Evolutionary conservation across 495 filamentous ascomycete species (phyloP), one percentile per base, ranked within the genome.

Genomic region (Mycothermus thermophilus): DNA sequence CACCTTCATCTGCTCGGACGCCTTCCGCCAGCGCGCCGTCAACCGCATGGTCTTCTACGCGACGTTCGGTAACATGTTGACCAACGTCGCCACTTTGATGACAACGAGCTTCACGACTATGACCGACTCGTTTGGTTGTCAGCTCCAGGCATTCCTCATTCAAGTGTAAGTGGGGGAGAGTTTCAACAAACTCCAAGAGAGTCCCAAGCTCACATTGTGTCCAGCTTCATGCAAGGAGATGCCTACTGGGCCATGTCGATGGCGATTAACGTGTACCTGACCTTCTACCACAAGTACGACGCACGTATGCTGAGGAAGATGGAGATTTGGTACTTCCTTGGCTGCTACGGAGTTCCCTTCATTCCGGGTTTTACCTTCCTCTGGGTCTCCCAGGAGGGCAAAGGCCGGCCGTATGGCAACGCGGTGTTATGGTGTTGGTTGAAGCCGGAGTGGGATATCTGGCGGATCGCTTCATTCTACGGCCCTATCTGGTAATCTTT

Each of bases 381-480:
- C 31, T 80, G 83, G 37, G 54, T 84, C 10, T 60, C 64, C 18
- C 62, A 61, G 1, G 33, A 57, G 13, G 37, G 42, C 2, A 62
- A 56, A 15, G 69, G 71, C 2, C 62, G 58, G 6, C 66, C 87
- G 21, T 90, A 90, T 50, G 85, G 85, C 7, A 69, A 77, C 41
- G 85, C 85, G 15, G 70, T 72, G 32, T 57, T 92, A 16, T 93
- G 85, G 85, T 93, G 85, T 50, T 93, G 85, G 85, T 58, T 92
- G 16, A 35, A 38, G 24, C 41, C 48, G 1, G 48, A 68, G 12
- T 88, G 77, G 74, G 78, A 84, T 38, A 66, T 78, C 21, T 68
- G 84, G 34, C 75, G 84, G 20, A 74, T 92, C 29, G 74, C 75
- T 8, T 66, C 71, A 19, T 87, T 93, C 52, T 93, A 93, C 50